phyloP scores from a whole-genome alignment of 2,329 filamentous ascomycete species.

The Colletotrichum lindemuthianum region DNA sequence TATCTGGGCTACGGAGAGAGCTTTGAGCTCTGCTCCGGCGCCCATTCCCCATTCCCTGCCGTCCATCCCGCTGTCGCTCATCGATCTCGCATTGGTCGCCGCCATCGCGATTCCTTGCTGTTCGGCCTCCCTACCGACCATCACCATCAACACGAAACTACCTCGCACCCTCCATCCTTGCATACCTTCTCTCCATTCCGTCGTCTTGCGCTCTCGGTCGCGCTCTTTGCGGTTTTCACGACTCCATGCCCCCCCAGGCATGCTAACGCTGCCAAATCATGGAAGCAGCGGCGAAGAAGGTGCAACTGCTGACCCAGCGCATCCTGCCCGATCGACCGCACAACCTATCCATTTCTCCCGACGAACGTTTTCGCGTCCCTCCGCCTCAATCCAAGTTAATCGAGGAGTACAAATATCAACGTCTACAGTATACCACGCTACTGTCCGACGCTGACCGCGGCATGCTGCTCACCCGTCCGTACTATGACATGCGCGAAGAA shows the following conservation, averaged over 20 bases:
- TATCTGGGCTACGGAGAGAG: slow-evolving; percentile 40
- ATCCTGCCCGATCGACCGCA: slow-evolving; percentile 63
- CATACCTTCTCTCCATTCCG: slow-evolving; percentile 2
- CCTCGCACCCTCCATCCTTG: slow-evolving; percentile 11
- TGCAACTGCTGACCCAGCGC: slow-evolving; percentile 62
- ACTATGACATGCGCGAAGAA: slow-evolving; percentile 67
- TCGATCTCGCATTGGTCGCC: slow-evolving; percentile 24
- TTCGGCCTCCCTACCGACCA: slow-evolving; percentile 20
- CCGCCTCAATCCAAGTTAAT: slow-evolving; percentile 51
- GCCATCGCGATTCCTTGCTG: slow-evolving; percentile 34
- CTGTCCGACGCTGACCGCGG: slow-evolving; percentile 68
- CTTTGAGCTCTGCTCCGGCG: slow-evolving; percentile 41
- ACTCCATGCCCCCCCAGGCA: slow-evolving; percentile 36
- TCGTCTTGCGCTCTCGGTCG: slow-evolving; percentile 16
- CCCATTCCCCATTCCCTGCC: slow-evolving; percentile 30
- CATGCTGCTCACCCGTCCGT: slow-evolving; percentile 64
- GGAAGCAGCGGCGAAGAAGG: slow-evolving; percentile 68
- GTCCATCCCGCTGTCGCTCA: background rate
- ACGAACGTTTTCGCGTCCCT: slow-evolving; percentile 57
- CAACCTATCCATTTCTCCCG: slow-evolving; percentile 60
- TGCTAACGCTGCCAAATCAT: slow-evolving; percentile 55
- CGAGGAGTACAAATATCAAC: slow-evolving; percentile 61
- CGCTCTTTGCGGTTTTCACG: slow-evolving; percentile 21
- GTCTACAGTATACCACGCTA: slow-evolving; percentile 67
- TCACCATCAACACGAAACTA: slow-evolving; percentile 25